Percentiles rank a stretch among this genome's conserved stretches.
phyloP scores from a whole-genome alignment of 768 basidiomycete genomes.

The Podaxis sp. region DNA sequence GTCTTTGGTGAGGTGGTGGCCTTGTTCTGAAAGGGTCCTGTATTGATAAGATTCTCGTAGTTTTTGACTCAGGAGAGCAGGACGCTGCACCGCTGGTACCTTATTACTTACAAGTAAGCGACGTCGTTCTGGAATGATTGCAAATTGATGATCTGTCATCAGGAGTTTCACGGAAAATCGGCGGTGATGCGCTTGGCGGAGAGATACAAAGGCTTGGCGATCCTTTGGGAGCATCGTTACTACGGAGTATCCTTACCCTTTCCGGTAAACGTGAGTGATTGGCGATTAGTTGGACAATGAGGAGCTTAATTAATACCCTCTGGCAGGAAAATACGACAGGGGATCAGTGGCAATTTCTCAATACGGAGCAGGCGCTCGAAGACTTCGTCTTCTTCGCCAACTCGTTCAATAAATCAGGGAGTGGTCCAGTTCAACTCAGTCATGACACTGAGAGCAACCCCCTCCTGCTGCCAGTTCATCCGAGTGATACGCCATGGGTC shows the following conservation, averaged over 20 bases:
- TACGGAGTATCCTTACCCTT: constrained; percentile 46
- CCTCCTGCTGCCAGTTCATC: constrained; percentile 26
- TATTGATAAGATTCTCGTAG: constrained; percentile 19
- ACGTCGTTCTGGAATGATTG: background rate
- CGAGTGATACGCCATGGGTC: constrained; percentile 40
- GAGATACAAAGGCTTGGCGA: constrained; percentile 40
- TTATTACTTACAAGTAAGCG: constrained; percentile 37
- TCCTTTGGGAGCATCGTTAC: constrained; percentile 48
- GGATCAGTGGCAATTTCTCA: constrained; percentile 42
- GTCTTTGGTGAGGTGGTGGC: constrained; percentile 34
- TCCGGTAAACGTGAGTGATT: constrained; percentile 34
- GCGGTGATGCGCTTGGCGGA: constrained; percentile 44
- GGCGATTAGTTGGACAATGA: background rate
- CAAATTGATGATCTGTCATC: background rate
- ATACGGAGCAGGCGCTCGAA: constrained; percentile 45
- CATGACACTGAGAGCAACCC: constrained; percentile 11
- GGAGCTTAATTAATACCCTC: background rate
- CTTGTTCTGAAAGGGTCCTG: background rate
- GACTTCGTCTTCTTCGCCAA: constrained; percentile 48
- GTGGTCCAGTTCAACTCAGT: constrained; percentile 2
- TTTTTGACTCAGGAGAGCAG: constrained; percentile 50
- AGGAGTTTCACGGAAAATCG: constrained; percentile 47
- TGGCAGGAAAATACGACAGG: constrained; percentile 39
- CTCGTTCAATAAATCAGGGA: constrained; percentile 21
- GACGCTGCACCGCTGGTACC: constrained; percentile 42